phyloP scores from a whole-genome alignment of 164 flowering plant genomes.

The Berberis thunbergii region DNA sequence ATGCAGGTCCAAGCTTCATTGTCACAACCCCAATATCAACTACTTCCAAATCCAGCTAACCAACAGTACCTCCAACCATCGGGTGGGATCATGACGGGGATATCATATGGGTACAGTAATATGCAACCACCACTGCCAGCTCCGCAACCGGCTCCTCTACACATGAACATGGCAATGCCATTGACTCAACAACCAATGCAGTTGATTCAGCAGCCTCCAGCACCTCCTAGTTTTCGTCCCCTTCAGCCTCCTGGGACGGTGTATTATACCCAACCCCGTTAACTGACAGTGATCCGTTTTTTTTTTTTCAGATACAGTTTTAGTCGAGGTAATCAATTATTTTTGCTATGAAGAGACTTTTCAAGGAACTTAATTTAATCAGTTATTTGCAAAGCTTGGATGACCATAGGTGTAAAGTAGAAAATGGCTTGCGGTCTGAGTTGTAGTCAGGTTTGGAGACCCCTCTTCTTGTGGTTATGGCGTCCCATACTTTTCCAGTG shows the following conservation, averaged over 20 bases:
- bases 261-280: constrained; percentile 38
- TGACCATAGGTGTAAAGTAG: too few species aligned
- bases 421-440: too few species aligned
- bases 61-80: constrained; percentile 64
- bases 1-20: constrained; percentile 35
- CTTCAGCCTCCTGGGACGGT: constrained; percentile 65
- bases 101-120: constrained; percentile 44
- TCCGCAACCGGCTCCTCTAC: constrained; percentile 19
- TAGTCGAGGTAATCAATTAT: too few species aligned
- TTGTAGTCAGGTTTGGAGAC: too few species aligned
- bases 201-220: constrained; percentile 29
- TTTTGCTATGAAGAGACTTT: too few species aligned
- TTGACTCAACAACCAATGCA: constrained; percentile 24
- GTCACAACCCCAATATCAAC: constrained; percentile 54
- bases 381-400: too few species aligned
- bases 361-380: too few species aligned
- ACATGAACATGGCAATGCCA: constrained; percentile 32
- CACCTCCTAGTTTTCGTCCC: constrained; percentile 61
- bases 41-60: constrained; percentile 33
- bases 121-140: constrained; percentile 23
- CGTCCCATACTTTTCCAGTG: too few species aligned
- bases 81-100: constrained; percentile 28
- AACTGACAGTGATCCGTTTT: too few species aligned
- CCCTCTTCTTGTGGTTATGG: too few species aligned
- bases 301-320: too few species aligned